Percentiles rank a stretch among this genome's conserved stretches.
These are phyloP conservation scores for Ilex asprella DNA, from an alignment of 257 asterid species.

Conservation along the genomic window DNA sequence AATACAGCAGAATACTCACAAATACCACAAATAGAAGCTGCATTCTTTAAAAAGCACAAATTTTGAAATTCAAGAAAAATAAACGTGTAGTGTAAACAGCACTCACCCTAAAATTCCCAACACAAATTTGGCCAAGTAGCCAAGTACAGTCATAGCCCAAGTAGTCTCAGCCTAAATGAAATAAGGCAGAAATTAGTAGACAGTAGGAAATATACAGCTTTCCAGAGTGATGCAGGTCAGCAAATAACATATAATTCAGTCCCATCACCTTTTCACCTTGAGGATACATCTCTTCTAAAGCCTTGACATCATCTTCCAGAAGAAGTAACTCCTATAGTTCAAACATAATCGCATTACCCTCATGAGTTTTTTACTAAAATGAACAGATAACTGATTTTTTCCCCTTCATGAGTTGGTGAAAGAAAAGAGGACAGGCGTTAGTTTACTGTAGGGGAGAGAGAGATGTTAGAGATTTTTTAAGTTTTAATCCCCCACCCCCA, in stretches of 20 bases:
- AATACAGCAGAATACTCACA: not conserved
- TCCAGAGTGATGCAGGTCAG: not conserved
- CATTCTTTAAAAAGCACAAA: not conserved
- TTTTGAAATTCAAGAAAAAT: not conserved
- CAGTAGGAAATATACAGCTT: not conserved
- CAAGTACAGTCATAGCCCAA: conserved; percentile 98
- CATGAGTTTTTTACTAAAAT: not conserved
- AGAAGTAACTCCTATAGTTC: conserved; percentile 75
- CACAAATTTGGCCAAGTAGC: conserved; percentile 85
- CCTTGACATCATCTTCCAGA: conserved; percentile 89
- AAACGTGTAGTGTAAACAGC: conserved; percentile 4
- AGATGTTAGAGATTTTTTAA: no score
- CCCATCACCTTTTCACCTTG: conserved; percentile 93
- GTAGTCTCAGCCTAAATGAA: conserved; percentile 82
- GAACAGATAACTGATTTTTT: not conserved
- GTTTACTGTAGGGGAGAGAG: no score
- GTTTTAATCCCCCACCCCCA: no score
- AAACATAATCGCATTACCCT: not conserved
- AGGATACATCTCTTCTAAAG: conserved; percentile 98
- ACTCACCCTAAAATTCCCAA: conserved; percentile 89
- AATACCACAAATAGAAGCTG: not conserved
- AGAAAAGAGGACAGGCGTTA: no score
- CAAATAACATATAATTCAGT: not conserved
- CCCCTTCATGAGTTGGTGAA: not conserved
- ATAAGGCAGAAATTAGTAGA: not conserved